Percentiles rank a stretch among this genome's conserved stretches.
These are phyloP conservation scores for Polymyxa betae DNA, from an alignment of 208 protist genomes.

Conservation along the genomic window DNA sequence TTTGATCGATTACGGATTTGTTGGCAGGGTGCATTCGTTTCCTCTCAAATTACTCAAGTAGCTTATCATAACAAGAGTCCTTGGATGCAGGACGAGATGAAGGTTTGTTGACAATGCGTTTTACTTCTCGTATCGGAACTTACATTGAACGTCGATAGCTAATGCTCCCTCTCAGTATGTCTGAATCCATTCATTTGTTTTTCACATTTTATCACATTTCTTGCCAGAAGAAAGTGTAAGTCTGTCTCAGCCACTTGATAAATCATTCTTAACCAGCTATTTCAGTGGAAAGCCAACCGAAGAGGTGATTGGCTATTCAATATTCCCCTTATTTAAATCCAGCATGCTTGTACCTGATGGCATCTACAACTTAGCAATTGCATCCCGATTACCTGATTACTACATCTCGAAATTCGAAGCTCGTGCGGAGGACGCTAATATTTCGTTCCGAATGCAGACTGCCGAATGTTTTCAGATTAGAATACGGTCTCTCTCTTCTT, in stretches of 20 bases:
- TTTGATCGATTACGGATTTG: background rate
- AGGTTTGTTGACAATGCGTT: too few relatives aligned
- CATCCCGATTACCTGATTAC: constrained; percentile 12
- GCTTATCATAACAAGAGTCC: background rate
- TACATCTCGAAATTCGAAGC: constrained; percentile 39
- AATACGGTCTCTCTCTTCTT: constrained; percentile 13
- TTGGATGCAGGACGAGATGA: background rate
- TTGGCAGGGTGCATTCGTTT: background rate
- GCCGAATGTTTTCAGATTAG: constrained; percentile 42
- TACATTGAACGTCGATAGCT: too few relatives aligned
- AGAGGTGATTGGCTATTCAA: constrained; percentile 48
- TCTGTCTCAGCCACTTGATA: background rate
- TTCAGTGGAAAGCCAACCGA: constrained; percentile 40
- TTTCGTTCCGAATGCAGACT: constrained; percentile 37
- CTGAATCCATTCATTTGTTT: constrained; percentile 24
- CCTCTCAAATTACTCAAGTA: background rate
- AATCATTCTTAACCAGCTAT: background rate
- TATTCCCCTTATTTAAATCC: constrained; percentile 26
- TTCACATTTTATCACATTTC: constrained; percentile 51
- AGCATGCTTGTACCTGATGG: constrained; percentile 53
- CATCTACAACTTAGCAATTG: constrained; percentile 2
- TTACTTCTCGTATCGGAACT: too few relatives aligned
- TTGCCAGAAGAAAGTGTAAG: constrained; percentile 45
- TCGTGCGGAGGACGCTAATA: constrained; percentile 36
- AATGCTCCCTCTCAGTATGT: constrained; percentile 15